Evolutionary conservation across 805 yeast species (phyloP), one percentile per base, ranked within the genome.

Genomic region (Lipomyces kockii): DNA sequence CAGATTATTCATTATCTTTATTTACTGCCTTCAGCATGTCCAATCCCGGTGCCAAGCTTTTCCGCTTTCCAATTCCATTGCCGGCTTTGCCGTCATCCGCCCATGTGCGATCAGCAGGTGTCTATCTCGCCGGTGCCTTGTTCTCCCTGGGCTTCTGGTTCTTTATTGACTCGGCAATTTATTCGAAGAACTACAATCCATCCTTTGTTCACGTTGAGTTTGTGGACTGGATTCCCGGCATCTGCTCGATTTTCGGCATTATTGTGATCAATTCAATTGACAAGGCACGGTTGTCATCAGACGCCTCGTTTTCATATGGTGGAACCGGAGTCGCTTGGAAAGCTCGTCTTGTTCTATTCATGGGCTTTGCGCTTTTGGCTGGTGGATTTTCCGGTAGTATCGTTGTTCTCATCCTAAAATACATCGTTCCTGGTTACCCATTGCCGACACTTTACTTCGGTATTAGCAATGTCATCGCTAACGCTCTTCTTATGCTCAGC

Each of bases 391-490:
- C 97, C 22, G 98, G 98, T 0, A 88, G 95, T 1, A 86, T 95
- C 72, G 91, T 92, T 76, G 96, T 95, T 20, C 83, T 95, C 69
- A 90, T 93, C 59, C 82, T 95, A 73, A 91, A 94, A 77, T 95
- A 91, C 77, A 79, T 93, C 65, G 82, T 92, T 73, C 91, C 91
- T 71, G 89, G 89, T 70, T 91, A 85, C 78, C 80, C 86, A 3
- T 88, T 89, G 84, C 98, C 98, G 49, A 92, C 97, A 0, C 83
- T 94, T 63, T 94, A 95, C 3, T 92, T 95, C 97, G 99, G 98
- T 20, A 85, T 92, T 27, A 87, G 91, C 66, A 94, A 94, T 79
- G 93, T 95, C 53, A 84, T 89, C 27, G 87, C 91, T 57, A 92
- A 93, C 74, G 85, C 86, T 7, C 82, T 89, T 69, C 86, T 94